Evolutionary conservation across 192 early-diverging fungal genomes (phyloP).

Genomic region (Glomus cerebriforme): DNA sequence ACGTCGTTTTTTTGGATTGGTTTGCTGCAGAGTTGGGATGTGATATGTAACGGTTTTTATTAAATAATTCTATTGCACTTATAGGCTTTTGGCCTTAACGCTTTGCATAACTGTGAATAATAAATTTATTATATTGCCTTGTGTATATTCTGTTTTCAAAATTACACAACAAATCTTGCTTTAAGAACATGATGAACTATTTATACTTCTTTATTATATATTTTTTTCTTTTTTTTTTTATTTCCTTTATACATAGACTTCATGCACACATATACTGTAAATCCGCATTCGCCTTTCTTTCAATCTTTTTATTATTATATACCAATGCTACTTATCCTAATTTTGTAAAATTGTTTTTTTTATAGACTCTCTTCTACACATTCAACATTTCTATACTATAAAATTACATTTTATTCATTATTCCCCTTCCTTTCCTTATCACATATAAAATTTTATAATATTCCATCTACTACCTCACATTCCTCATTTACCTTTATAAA

Average conservation of each 20-base stretch:
- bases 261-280: not conserved
- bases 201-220: not conserved
- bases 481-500: not conserved
- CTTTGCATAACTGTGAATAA: not conserved
- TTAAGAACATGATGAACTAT: not conserved
- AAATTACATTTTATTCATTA: not conserved
- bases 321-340: not conserved
- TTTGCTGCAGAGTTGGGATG: conserved; percentile 31
- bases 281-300: not conserved
- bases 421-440: not conserved
- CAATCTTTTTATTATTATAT: not conserved
- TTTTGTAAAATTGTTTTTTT: not conserved
- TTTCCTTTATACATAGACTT: not conserved
- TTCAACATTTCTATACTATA: not conserved
- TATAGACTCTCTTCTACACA: not conserved
- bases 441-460: not conserved
- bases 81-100: not conserved
- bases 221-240: not conserved
- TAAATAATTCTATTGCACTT: not conserved
- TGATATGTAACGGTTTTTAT: not conserved
- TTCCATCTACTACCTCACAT: not conserved
- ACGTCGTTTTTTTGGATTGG: conserved; percentile 36
- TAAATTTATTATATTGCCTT: not conserved
- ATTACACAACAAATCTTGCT: not conserved
- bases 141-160: not conserved